A percentile compares a stretch with the other conserved stretches of the same genome.
phyloP scores from a whole-genome alignment of 176 grass and related monocot genomes.

The Tillandsia fasciculata region DNA sequence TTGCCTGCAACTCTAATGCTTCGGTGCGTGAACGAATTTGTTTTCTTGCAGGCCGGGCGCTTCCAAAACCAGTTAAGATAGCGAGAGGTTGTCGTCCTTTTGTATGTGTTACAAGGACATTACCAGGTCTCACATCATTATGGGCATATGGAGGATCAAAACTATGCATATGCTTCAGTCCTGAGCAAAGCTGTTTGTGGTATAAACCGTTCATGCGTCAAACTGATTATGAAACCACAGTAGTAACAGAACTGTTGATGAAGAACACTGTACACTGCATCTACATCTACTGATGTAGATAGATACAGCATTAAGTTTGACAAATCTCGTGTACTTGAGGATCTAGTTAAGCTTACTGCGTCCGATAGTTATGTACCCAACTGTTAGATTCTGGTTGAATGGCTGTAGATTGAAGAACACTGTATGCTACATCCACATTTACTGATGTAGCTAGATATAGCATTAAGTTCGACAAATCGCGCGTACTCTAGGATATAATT shows the following conservation, averaged over 20 bases:
- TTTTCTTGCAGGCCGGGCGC: constrained; percentile 65
- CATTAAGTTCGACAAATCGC: not conserved
- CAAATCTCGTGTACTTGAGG: no score
- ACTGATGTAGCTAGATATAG: no score
- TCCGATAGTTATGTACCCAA: no score
- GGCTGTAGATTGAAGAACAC: no score
- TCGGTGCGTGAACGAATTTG: constrained; percentile 76
- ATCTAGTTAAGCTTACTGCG: no score
- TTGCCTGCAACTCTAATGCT: constrained; percentile 72
- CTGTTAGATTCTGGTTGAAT: not conserved
- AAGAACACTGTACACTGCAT: no score
- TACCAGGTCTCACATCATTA: constrained; percentile 93
- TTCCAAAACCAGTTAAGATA: constrained; percentile 95
- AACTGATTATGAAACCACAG: not conserved
- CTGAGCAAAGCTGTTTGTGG: constrained; percentile 63
- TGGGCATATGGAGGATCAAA: constrained; percentile 92
- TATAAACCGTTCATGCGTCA: not conserved
- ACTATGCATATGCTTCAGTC: constrained; percentile 89
- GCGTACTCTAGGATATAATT: not conserved
- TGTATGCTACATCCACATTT: no score
- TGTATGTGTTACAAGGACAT: constrained; percentile 67
- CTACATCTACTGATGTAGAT: no score
- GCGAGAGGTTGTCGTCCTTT: constrained; percentile 60
- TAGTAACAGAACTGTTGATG: not conserved
- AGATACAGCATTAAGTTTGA: no score